Evolutionary conservation across 495 filamentous ascomycete species (phyloP), one percentile per base, ranked within the genome.

Genomic region (Astrothelium subdiscretum): DNA sequence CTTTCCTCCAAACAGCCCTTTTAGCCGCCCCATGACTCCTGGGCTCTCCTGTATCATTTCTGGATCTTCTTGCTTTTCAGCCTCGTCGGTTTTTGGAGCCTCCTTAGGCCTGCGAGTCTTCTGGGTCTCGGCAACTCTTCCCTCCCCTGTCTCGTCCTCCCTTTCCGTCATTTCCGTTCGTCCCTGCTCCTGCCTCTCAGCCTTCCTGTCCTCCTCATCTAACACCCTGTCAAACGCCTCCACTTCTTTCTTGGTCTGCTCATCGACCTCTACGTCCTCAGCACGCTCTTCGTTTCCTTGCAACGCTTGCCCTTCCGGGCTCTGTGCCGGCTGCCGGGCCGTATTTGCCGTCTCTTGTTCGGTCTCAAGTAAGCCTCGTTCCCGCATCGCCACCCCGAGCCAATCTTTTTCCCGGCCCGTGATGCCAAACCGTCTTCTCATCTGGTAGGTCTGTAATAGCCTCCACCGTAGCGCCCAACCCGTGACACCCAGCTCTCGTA

Each of bases 401-500:
- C 48, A 54, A 54, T 54, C 48, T 6, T 0, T 12, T 15, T 54
- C 48, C 48, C 24, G 48, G 8, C 5, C 24, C 48, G 22, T 10
- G 29, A 54, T 54, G 3, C 48, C 73, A 65, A 90, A 86, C 65
- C 81, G 73, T 66, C 78, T 78, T 67, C 80, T 81, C 31, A 92
- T 79, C 42, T 70, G 72, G 2, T 79, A 76, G 1, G 83, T 87
- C 76, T 90, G 87, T 86, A 96, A 87, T 58, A 97, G 75, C 65
- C 84, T 77, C 88, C 90, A 95, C 68, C 94, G 77, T 65, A 97
- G 76, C 59, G 83, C 77, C 94, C 94, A 98, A 13, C 94, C 94
- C 63, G 83, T 86, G 59, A 90, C 81, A 3, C 94, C 94, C 61
- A 98, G 76, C 67, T 95, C 89, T 77, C 84, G 89, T 51, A 97